These are phyloP conservation scores for Ceratobasidium sp. DNA, from an alignment of 1,284 basidiomycete species.

Conservation along the genomic window DNA sequence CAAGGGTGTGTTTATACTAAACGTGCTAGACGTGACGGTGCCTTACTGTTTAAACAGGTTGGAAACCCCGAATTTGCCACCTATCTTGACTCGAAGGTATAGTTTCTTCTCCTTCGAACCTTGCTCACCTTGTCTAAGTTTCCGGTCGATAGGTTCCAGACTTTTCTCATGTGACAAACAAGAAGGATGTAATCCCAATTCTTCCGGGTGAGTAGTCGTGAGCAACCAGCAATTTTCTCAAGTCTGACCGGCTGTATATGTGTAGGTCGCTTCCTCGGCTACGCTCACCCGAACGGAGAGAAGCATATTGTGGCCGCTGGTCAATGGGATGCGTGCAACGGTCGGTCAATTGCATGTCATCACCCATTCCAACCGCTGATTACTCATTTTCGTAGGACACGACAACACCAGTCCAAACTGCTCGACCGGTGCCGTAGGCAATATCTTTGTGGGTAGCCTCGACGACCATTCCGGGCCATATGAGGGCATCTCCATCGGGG, in stretches of 20 bases:
- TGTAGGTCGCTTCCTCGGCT: constrained; percentile 40
- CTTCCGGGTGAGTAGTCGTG: constrained; percentile 52
- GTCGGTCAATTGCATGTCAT: constrained; percentile 43
- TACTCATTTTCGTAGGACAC: neutral
- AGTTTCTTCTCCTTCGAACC: neutral
- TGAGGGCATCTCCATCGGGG: constrained; percentile 19
- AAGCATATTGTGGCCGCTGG: constrained; percentile 41
- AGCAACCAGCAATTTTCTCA: too few relatives aligned
- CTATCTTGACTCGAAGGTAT: constrained; percentile 32
- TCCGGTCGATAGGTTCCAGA: constrained; percentile 45
- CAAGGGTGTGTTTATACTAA: constrained; percentile 56
- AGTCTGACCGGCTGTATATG: neutral
- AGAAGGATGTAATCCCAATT: constrained; percentile 60
- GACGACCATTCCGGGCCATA: constrained; percentile 27
- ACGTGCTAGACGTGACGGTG: neutral
- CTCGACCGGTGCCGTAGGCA: constrained; percentile 34
- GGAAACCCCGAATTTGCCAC: constrained; percentile 45
- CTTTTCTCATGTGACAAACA: constrained; percentile 64
- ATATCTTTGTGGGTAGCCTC: constrained; percentile 24
- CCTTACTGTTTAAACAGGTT: constrained; percentile 29
- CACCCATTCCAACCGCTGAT: neutral
- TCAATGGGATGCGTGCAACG: constrained; percentile 43
- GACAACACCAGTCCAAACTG: constrained; percentile 39
- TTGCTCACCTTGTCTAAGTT: constrained; percentile 31
- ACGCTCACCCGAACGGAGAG: constrained; percentile 53